Evolutionary conservation across 2,329 filamentous ascomycete species (phyloP), one percentile per base, ranked within the genome.

Genomic region (Aspergillus glaucus): DNA sequence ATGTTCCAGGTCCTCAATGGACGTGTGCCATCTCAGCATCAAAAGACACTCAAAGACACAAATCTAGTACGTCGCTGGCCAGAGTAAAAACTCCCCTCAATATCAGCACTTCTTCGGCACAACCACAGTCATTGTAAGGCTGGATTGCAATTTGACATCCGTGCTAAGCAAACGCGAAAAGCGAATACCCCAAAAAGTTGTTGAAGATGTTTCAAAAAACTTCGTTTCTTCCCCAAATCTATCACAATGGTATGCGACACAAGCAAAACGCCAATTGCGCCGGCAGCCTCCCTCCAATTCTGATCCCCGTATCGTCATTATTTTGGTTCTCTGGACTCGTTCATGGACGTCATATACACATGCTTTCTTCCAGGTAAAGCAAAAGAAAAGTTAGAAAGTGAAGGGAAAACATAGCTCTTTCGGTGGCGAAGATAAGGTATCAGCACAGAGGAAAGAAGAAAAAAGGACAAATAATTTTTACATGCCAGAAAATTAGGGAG

Each of bases 101-200:
- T 93, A 78, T 94, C 81, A 93, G 90, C 90, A 95, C 89, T 89
- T 95, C 89, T 95, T 91, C 88, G 90, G 90, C 91, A 89, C 91
- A 93, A 91, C 84, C 80, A 78, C 83, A 90, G 88, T 86, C 88
- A 95, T 84, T 73, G 59, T 66, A 64, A 68, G 73, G 84, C 85
- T 81, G 81, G 78, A 86, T 92, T 93, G 91, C 84, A 96, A 95
- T 95, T 95, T 95, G 90, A 96, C 90, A 95, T 95, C 88, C 86
- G 88, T 95, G 91, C 91, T 92, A 74, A 28, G 26, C 26, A 28
- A 30, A 30, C 26, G 26, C 26, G 10, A 12, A 12, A 30, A 30
- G 26, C 26, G 26, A 30, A 30, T 30, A 30, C 26, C 26, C 26
- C 22, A 22, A 30, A 30, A 30, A 12, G 9, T 30, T 30, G 22